Base-by-base conservation (phyloP, 352 stramenopile genomes). In the Peronospora destructor region DNA sequence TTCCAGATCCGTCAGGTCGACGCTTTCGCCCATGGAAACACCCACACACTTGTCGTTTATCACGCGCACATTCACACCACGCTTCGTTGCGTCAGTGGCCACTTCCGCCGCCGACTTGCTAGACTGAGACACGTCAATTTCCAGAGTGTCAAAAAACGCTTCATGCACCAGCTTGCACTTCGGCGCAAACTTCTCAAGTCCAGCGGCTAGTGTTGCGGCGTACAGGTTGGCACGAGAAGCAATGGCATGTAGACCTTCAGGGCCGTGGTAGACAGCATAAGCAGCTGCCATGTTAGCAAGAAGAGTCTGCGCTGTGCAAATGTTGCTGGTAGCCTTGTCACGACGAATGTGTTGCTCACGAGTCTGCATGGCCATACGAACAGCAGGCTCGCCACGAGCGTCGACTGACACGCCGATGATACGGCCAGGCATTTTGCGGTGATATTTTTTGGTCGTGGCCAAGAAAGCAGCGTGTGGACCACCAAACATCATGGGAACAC, bases 311-410 rank as follows among this genome's bases (percentile, higher is more conserved):
- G 97, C 96, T 26, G 97, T 99, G 66, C 97, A 99, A 73, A 99
- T 99, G 72, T 99, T 99, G 45, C 79, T 97, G 2, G 97, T 99
- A 4, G 97, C 97, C 76, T 99, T 99, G 73, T 99, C 96, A 48
- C 97, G 88, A 52, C 95, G 88, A 68, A 99, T 99, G 73, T 98
- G 95, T 67, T 97, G 91, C 68, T 99, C 97, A 49, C 97, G 89
- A 6, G 97, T 99, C 78, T 99, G 97, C 94, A 99, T 98, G 14
- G 97, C 96, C 95, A 99, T 99, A 21, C 97, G 87, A 36, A 99
- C 72, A 32, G 87, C 94, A 0, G 81, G 90, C 53, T 98, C 97
- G 23, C 95, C 95, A n/a, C 89, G 70, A 11, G 88, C 84, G 67
- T 99, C 97, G 40, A 98, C 85, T 6, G 95, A 98, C 9, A 99